Evolutionary conservation across 805 yeast species (phyloP).

Genomic region (Wickerhamiella siamensis): DNA sequence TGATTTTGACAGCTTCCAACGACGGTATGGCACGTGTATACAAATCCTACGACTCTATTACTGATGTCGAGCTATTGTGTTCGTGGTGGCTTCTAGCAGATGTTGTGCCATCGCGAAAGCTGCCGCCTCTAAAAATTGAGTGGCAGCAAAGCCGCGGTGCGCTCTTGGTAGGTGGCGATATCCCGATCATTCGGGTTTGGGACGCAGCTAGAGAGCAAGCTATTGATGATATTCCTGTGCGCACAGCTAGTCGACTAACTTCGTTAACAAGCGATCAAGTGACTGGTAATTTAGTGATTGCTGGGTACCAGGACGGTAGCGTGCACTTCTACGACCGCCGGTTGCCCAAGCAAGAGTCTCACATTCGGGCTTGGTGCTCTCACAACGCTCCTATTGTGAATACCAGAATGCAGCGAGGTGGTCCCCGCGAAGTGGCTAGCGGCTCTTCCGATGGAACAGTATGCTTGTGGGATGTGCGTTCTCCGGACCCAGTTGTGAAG

Average conservation of each 20-base stretch:
- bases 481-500: constrained; percentile 46
- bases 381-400: constrained; percentile 49
- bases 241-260: constrained; percentile 79
- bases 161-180: constrained; percentile 85
- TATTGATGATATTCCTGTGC: constrained; percentile 74
- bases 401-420: constrained; percentile 94
- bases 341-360: constrained; percentile 66
- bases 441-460: constrained; percentile 69
- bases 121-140: constrained; percentile 73
- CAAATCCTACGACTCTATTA: constrained; percentile 50
- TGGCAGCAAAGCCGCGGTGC: constrained; percentile 97
- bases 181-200: constrained; percentile 82
- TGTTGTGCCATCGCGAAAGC: constrained; percentile 52
- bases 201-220: constrained; percentile 91
- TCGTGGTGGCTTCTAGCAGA: constrained; percentile 83
- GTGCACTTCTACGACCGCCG: constrained; percentile 85
- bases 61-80: constrained; percentile 48
- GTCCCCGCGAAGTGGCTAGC: constrained; percentile 73
- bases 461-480: constrained; percentile 81
- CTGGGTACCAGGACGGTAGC: constrained; percentile 86
- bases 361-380: constrained; percentile 67
- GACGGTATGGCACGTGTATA: constrained; percentile 90
- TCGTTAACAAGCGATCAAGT: constrained; percentile 89
- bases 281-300: constrained; percentile 77
- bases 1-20: constrained; percentile 74